Evolutionary conservation across 257 asterid species (phyloP).

Genomic region (Ligustrum vulgare): DNA sequence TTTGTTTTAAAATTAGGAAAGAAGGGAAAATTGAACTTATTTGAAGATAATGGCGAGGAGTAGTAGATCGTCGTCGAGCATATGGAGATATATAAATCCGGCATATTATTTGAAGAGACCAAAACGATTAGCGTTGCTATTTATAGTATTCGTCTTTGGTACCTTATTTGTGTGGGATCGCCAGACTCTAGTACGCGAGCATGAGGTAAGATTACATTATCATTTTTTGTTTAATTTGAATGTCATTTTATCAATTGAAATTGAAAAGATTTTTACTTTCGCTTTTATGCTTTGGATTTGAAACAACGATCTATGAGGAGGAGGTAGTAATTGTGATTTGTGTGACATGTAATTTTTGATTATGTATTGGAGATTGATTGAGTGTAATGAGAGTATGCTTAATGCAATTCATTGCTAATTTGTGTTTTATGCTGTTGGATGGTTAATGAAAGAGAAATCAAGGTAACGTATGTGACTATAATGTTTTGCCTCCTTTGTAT

Average conservation of each 20-base stretch:
- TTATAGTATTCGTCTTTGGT: constrained; percentile 57
- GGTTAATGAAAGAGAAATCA: not conserved
- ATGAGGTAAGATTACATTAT: constrained; percentile 53
- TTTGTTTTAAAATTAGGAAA: not conserved
- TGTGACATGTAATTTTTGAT: not conserved
- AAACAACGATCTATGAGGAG: not conserved
- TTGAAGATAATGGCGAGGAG: constrained; percentile 65
- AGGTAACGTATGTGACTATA: not conserved
- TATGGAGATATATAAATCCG: constrained; percentile 71
- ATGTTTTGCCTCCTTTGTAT: not conserved
- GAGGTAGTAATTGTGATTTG: not conserved
- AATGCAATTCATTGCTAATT: not conserved
- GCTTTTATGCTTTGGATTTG: not conserved
- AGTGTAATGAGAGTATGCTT: not conserved
- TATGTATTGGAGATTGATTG: not conserved
- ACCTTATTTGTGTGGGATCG: constrained; percentile 90
- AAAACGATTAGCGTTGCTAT: constrained; percentile 75
- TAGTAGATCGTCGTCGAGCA: constrained; percentile 52
- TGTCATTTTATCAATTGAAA: not conserved
- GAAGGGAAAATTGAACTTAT: not conserved
- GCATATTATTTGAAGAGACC: constrained; percentile 93
- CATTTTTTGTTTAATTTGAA: not conserved
- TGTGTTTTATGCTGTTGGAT: not conserved
- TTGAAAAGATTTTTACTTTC: not conserved
- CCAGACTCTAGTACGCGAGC: constrained; percentile 84